These are phyloP conservation scores for Arachis monticola DNA, from an alignment of 331 rosid species.

Conservation along the genomic window DNA sequence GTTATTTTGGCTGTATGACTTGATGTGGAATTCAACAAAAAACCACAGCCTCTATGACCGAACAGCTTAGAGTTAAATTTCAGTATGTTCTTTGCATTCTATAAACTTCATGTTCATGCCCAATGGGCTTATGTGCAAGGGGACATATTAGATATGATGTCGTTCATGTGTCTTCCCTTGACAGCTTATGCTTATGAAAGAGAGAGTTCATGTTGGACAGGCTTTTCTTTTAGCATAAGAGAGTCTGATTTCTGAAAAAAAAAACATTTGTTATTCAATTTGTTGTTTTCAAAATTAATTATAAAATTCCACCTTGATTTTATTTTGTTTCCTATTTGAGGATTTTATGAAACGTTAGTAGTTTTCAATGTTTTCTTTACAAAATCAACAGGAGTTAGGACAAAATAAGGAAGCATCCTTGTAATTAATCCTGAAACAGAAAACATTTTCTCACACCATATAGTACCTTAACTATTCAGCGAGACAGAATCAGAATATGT, in stretches of 20 bases:
- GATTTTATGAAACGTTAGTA: not conserved
- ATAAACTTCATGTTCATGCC: not conserved
- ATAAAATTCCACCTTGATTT: not conserved
- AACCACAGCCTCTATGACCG: not conserved
- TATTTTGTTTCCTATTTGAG: not conserved
- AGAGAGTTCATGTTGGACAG: not conserved
- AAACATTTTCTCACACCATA: too few relatives aligned
- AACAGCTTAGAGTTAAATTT: not conserved
- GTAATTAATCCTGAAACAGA: too few relatives aligned
- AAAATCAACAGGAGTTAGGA: not conserved
- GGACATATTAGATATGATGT: not conserved
- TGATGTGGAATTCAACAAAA: too few relatives aligned
- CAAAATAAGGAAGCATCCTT: not conserved
- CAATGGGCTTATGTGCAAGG: not conserved
- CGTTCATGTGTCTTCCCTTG: too few relatives aligned
- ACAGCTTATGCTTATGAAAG: not conserved
- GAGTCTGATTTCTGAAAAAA: too few relatives aligned
- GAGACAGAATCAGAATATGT: constrained; percentile 24
- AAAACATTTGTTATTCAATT: too few relatives aligned
- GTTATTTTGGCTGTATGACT: too few relatives aligned
- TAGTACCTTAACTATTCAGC: constrained; percentile 8
- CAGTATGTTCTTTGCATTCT: not conserved
- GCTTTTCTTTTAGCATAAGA: not conserved
- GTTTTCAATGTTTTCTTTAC: not conserved
- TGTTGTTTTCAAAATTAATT: too few relatives aligned